Evolutionary conservation across 345 rosid genomes (phyloP).

Genomic region (Eucalyptus coolabah): DNA sequence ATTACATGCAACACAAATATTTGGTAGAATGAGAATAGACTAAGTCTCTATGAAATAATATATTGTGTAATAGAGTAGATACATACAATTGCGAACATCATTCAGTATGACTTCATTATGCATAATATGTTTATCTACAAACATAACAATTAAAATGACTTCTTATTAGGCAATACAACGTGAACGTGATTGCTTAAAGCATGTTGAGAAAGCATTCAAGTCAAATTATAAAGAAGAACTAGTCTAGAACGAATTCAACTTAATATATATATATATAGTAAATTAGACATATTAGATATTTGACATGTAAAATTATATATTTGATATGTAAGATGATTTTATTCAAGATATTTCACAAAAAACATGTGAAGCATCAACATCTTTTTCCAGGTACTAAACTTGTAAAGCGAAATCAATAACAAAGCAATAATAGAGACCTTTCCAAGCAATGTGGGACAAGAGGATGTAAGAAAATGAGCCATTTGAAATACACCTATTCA

Average conservation of each 20-base stretch:
- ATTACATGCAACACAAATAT: not conserved
- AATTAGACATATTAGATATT: not conserved
- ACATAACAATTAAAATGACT: not conserved
- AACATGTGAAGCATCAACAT: not conserved
- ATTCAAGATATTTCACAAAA: not conserved
- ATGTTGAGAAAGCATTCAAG: not conserved
- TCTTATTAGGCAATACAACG: not conserved
- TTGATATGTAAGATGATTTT: not conserved
- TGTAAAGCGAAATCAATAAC: not conserved
- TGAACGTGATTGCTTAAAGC: not conserved
- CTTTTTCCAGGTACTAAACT: not conserved
- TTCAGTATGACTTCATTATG: not conserved
- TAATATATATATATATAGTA: not conserved
- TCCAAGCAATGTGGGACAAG: not conserved
- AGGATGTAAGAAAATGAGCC: not conserved
- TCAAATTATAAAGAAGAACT: not conserved
- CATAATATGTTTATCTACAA: not conserved
- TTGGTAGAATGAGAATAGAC: not conserved
- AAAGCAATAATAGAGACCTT: not conserved
- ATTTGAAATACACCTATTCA: not conserved
- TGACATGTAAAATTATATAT: not conserved
- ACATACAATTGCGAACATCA: not conserved
- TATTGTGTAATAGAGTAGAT: not conserved
- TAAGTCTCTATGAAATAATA: not conserved
- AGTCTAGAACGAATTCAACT: not conserved